A percentile compares a stretch with the other conserved stretches of the same genome.
phyloP scores from a whole-genome alignment of 345 rosid species.

The Linum lewisii region DNA sequence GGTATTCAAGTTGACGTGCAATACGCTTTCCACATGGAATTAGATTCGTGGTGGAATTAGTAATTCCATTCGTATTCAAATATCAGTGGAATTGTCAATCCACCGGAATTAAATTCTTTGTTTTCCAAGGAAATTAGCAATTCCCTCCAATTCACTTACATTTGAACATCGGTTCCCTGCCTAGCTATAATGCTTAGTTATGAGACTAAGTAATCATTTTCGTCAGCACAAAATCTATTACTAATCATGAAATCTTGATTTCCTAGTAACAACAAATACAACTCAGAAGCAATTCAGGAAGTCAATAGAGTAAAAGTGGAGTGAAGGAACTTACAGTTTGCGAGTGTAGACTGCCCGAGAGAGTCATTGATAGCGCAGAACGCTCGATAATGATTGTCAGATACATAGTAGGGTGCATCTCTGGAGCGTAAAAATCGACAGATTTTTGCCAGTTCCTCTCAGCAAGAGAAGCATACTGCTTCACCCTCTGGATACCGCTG shows the following conservation, averaged over 20 bases:
- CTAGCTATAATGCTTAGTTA: too few species aligned
- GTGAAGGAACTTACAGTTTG: constrained; percentile 38
- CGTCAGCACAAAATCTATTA: neutral
- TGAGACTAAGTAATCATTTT: constrained; percentile 1
- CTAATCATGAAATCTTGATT: too few species aligned
- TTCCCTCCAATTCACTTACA: too few species aligned
- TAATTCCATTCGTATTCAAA: too few species aligned
- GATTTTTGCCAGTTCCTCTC: constrained; percentile 86
- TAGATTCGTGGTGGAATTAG: too few species aligned
- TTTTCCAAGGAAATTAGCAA: too few species aligned
- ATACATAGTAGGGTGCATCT: constrained; percentile 67
- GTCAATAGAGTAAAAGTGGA: neutral
- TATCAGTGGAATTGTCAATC: too few species aligned
- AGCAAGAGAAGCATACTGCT: constrained; percentile 76
- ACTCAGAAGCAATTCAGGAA: neutral
- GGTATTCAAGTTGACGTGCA: too few species aligned
- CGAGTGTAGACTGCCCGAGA: constrained; percentile 43
- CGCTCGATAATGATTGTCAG: constrained; percentile 62
- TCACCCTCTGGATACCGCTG: constrained; percentile 45
- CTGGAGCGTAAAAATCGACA: constrained; percentile 60
- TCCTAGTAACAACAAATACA: neutral
- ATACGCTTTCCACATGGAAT: too few species aligned
- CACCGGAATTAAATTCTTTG: too few species aligned
- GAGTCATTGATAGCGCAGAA: constrained; percentile 49
- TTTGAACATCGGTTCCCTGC: too few species aligned